Evolutionary conservation across 257 asterid genomes (phyloP).

Genomic region (Solanum sitiens): DNA sequence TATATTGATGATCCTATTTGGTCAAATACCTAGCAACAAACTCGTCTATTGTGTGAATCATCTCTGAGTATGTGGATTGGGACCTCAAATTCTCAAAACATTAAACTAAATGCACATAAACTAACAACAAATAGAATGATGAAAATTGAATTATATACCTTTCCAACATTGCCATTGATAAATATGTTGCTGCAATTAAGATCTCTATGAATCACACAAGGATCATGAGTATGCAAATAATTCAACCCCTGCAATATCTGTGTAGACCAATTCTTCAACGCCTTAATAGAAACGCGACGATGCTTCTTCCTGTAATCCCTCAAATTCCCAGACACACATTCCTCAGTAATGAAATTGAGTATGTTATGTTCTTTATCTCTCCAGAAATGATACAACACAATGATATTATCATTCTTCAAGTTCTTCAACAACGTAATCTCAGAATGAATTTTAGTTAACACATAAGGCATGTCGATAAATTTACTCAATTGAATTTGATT

Average conservation of each 20-base stretch:
- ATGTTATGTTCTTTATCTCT: background rate
- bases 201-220: slow-evolving; percentile 21
- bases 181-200: slow-evolving; percentile 23
- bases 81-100: background rate
- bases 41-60: background rate
- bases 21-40: background rate
- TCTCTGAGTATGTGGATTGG: background rate
- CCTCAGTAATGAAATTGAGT: slow-evolving; percentile 21
- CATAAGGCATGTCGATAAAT: background rate
- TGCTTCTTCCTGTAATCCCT: slow-evolving; percentile 26
- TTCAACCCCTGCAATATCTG: slow-evolving; percentile 19
- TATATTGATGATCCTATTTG: background rate
- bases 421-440: background rate
- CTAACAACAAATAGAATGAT: background rate
- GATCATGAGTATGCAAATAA: slow-evolving; percentile 21
- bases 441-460: background rate
- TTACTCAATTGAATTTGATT: slow-evolving; percentile 3
- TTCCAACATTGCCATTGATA: slow-evolving; percentile 21
- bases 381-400: slow-evolving; percentile 6
- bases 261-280: slow-evolving; percentile 19
- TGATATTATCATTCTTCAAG: slow-evolving; percentile 4
- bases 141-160: slow-evolving; percentile 11
- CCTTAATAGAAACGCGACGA: slow-evolving; percentile 15
- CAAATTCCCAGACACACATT: slow-evolving; percentile 11
- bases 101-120: background rate